phyloP scores from a whole-genome alignment of 2,329 filamentous ascomycete genomes.

The Mycosphaerella sp. region DNA sequence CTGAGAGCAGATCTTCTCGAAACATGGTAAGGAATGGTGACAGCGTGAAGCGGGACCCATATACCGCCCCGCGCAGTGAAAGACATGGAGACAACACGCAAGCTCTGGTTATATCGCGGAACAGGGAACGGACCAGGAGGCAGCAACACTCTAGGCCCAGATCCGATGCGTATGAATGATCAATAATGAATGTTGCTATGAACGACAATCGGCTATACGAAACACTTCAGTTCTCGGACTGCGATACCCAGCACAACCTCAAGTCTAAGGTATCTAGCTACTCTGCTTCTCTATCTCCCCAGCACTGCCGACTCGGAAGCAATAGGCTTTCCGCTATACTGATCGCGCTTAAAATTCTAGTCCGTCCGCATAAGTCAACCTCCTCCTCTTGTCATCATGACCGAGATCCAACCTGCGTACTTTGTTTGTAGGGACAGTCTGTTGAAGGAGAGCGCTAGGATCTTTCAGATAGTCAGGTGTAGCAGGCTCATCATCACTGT shows the following conservation, averaged over 20 bases:
- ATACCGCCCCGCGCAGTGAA: not conserved
- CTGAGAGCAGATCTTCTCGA: not conserved
- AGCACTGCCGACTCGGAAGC: not conserved
- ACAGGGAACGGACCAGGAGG: not conserved
- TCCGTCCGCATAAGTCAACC: constrained; percentile 29
- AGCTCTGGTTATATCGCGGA: too few relatives aligned
- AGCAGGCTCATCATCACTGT: constrained; percentile 25
- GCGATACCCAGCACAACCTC: not conserved
- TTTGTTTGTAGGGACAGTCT: constrained; percentile 34
- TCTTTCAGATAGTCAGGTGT: constrained; percentile 31
- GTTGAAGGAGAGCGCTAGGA: constrained; percentile 29
- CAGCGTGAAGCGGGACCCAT: not conserved
- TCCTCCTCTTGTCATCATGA: constrained; percentile 23
- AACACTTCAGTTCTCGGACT: not conserved
- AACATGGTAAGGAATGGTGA: not conserved
- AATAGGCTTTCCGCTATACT: not conserved
- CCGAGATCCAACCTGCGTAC: constrained; percentile 31
- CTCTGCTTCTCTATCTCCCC: not conserved
- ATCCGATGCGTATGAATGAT: not conserved
- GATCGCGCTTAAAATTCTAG: constrained; percentile 8
- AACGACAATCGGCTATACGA: not conserved
- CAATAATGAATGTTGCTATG: not conserved
- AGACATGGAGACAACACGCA: too few relatives aligned
- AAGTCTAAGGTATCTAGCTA: not conserved
- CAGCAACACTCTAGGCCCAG: not conserved